Conservation (phyloP, 2,329 filamentous ascomycete species). For the Hymenoscyphus occultus region DNA sequence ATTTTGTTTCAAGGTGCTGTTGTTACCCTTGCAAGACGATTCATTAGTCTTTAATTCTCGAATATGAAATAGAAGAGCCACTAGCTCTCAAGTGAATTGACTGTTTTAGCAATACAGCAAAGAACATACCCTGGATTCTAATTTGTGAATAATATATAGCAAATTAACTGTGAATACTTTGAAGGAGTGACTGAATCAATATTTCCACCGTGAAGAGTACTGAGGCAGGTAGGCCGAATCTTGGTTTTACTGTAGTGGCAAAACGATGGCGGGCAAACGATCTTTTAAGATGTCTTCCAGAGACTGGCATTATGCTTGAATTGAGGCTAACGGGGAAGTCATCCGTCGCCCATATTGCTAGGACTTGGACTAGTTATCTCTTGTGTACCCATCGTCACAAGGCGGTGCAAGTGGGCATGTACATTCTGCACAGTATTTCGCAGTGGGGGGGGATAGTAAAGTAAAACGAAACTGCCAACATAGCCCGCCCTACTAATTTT, state of each 20-base stretch:
- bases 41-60: conserved; percentile 13
- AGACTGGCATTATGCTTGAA: conserved; percentile 3
- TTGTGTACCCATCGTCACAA: conserved; percentile 1
- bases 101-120: background rate
- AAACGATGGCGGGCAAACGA: background rate
- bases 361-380: background rate
- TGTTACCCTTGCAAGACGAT: conserved; percentile 14
- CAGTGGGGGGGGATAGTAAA: background rate
- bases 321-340: conserved; percentile 8
- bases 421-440: background rate
- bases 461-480: background rate
- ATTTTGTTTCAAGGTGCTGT: conserved; percentile 16
- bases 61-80: background rate
- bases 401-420: conserved; percentile 4
- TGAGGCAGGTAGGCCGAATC: background rate
- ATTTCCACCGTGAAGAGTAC: background rate
- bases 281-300: background rate
- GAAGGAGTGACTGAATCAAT: conserved; percentile 8
- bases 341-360: background rate
- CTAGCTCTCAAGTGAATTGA: conserved; percentile 1
- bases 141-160: background rate
- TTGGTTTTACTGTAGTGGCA: background rate
- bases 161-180: background rate
- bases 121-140: conserved; percentile 1
- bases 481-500: conserved; percentile 6